Evolutionary conservation across 2,329 filamentous ascomycete genomes (phyloP).

Genomic region (Hypocreales sp.): DNA sequence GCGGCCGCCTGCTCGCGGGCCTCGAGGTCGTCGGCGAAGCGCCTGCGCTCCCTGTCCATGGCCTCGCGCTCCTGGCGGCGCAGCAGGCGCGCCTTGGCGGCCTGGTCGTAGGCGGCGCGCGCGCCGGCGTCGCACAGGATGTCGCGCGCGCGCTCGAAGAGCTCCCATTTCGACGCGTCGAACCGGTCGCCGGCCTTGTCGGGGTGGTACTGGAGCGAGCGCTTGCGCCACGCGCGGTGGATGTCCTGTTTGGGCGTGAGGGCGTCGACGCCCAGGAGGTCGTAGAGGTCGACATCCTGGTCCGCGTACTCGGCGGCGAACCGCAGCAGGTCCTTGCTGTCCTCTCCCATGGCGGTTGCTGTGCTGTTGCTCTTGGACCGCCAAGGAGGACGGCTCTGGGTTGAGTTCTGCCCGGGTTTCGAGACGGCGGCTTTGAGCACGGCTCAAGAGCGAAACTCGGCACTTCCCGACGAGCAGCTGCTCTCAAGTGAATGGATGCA

Average conservation of each 20-base stretch:
- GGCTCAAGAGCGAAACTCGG: too few species aligned
- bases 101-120: slow-evolving; percentile 64
- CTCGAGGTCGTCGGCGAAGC: slow-evolving; percentile 79
- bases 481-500: too few species aligned
- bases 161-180: slow-evolving; percentile 70
- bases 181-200: slow-evolving; percentile 70
- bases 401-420: too few species aligned
- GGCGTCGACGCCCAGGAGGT: slow-evolving; percentile 51
- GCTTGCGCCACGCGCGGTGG: slow-evolving; percentile 69
- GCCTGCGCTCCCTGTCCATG: slow-evolving; percentile 56
- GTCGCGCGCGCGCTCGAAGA: slow-evolving; percentile 74
- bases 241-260: slow-evolving; percentile 56
- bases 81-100: slow-evolving; percentile 53
- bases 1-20: slow-evolving; percentile 54
- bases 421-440: too few species aligned
- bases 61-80: slow-evolving; percentile 56
- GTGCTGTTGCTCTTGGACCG: too few species aligned
- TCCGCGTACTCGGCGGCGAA: slow-evolving; percentile 44
- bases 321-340: slow-evolving; percentile 32
- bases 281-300: slow-evolving; percentile 60
- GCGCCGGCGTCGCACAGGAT: slow-evolving; percentile 58
- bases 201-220: slow-evolving; percentile 81
- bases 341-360: slow-evolving; percentile 15
- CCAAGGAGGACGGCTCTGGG: too few species aligned
- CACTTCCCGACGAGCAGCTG: too few species aligned